Base-by-base conservation (phyloP, 2,329 filamentous ascomycete species). In the Elsinoe batatas region DNA sequence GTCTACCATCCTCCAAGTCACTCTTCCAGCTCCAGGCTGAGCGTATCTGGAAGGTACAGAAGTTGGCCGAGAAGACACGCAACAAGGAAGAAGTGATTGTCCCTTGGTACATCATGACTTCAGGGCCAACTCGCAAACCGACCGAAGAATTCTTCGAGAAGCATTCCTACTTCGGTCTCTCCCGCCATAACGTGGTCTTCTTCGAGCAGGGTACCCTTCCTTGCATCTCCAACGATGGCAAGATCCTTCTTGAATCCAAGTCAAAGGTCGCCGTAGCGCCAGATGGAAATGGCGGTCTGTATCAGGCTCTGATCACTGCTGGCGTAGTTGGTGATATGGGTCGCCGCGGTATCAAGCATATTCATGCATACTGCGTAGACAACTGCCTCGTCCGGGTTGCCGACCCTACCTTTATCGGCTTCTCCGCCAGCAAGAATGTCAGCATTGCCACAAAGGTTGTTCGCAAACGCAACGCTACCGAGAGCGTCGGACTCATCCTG, bases 51-150 rank as follows among this genome's bases (percentile, higher is more conserved):
- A 94, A 90, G 76, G 74, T 95, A 7, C 87, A 97, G 74, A 74
- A 83, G 65, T 76, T 97, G 61, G 91, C 91, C 42, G 79, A 83
- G 64, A 83, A 86, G 70, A 82, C 84, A 68, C 76, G 81, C 54
- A 79, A 79, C 57, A 78, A 79, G 62, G 76, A 74, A 58, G 76
- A 75, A 49, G 82, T 82, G 42, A 77, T 85, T 32, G 84, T 97
- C 40, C 93, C 93, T 11, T 98, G 93, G 93, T 98, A 98, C 74
- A 89, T 98, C 72, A 98, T 98, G 93, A 98, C 93, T 65, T 95
- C 89, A 66, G 93, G 93, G 3, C 93, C 93, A 44, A 98, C 93
- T 6, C 82, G 91, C 62, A 83, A 82, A 59, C 88, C 91, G 38
- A 98, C 93, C n/a, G 87, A 95, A 76, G 78, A 86, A 59, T 98